Base-by-base conservation (phyloP, 768 basidiomycete species). In the Ephemerocybe angulata region DNA sequence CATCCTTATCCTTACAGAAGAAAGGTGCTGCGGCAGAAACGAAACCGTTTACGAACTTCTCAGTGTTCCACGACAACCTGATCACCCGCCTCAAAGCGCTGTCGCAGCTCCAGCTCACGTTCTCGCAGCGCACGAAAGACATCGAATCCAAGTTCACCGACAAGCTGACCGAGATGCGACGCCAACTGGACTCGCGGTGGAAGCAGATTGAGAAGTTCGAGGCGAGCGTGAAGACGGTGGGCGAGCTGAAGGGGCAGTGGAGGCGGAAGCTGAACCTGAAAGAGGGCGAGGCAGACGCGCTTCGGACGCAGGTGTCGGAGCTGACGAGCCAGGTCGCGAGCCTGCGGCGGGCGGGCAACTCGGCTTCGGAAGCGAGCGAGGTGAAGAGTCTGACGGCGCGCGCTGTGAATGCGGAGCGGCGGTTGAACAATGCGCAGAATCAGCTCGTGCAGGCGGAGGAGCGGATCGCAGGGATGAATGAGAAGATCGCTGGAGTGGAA, bases 131-230 rank as follows among this genome's bases (percentile, higher is more conserved):
- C 11, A 77, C 78, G 58, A 93, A 92, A 68, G 90, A 93, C 19
- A 80, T 83, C 0, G 96, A 98, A 63, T 70, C 70, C 3, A 78
- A 78, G 22, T 91, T 88, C 60, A 69, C 75, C 5, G 93, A 95
- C 41, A 87, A 84, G 70, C 69, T 96, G 60, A 77, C 67, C 21
- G 85, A 88, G 11, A 84, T 98, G 76, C 83, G 88, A 65, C 91
- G 88, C 62, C 92, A 94, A 64, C 79, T 96, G 24, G 96, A 98
- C 59, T 72, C 77, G 25, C 84, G 92, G 59, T 94, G 93, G 90
- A 86, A 85, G 63, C 90, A 96, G 66, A 82, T 99, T 53, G 95
- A 98, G 72, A 90, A 87, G 63, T 94, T 98, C 61, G 95, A 98
- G 69, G 73, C 78, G 21, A 86, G 90, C 43, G 80, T 97, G 50